These are phyloP conservation scores for Leccinum subrobustum DNA, from an alignment of 1,284 basidiomycete species.

Conservation along the genomic window DNA sequence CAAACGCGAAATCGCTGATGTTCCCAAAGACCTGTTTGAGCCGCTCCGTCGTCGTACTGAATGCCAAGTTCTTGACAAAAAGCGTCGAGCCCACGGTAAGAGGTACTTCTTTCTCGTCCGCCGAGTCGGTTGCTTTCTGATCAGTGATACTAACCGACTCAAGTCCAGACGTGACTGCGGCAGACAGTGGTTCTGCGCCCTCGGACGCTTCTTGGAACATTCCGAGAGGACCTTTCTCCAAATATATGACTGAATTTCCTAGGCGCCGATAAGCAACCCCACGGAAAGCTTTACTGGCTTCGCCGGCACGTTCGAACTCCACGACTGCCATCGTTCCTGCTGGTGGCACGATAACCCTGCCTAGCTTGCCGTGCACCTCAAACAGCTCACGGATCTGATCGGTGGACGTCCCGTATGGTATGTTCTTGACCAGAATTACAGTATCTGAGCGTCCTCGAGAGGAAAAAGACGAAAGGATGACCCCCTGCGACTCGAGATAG, in stretches of 20 bases:
- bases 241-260: conserved; percentile 87
- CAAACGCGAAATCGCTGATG: conserved; percentile 83
- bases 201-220: conserved; percentile 58
- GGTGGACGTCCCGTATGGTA: conserved; percentile 86
- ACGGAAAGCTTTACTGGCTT: conserved; percentile 76
- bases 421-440: conserved; percentile 93
- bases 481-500: conserved; percentile 78
- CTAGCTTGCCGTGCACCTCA: conserved; percentile 73
- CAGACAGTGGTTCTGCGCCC: conserved; percentile 5
- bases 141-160: conserved; percentile 48
- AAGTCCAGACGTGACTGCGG: conserved; percentile 24
- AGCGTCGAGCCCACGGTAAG: conserved; percentile 78
- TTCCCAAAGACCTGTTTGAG: conserved; percentile 73
- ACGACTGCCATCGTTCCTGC: conserved; percentile 94
- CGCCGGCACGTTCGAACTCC: conserved; percentile 74
- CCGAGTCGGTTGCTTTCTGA: conserved; percentile 33
- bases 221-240: conserved; percentile 88
- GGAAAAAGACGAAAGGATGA: conserved; percentile 59
- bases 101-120: conserved; percentile 44
- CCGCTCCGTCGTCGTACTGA: conserved; percentile 81
- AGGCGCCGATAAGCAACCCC: conserved; percentile 86
- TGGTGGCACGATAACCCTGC: conserved; percentile 83
- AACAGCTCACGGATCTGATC: conserved; percentile 81
- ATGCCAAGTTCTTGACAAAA: conserved; percentile 94
- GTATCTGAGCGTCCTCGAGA: conserved; percentile 70